Base-by-base conservation (phyloP, 2,329 filamentous ascomycete genomes). In the Neonectria coccinea region DNA sequence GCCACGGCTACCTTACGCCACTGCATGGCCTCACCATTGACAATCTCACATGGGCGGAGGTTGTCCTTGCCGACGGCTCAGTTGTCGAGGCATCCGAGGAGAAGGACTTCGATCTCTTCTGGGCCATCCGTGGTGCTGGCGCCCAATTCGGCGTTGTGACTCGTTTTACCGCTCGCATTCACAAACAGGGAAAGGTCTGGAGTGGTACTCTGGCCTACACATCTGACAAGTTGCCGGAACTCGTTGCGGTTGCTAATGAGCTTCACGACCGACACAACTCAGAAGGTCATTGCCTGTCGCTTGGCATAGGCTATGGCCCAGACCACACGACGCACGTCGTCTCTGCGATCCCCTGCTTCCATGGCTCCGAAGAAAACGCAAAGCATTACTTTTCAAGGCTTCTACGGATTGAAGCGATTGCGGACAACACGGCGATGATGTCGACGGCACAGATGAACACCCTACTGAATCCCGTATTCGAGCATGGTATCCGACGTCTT, bases 1-100 rank as follows among this genome's bases (percentile, higher is more conserved):
- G 87, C 1, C 86, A 88, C 69, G 87, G 88, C 2, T 85, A 83
- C 75, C 78, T 90, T 4, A 84, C 80, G 16, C 83, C 85, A 0
- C 78, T 79, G 18, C 79, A 87, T 57, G 89, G 89, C 0, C 79
- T 90, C 5, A 74, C 78, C 2, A 75, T 81, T 8, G 83, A 85
- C 67, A 80, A 80, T 9, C 70, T 85, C 3, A 29, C 82, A 5
- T 76, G 75, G 0, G 77, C 74, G 1, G 72, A 79, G 31, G 73
- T 84, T 6, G 79, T 84, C 2, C 75, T 80, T 3, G 78, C 79
- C 5, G 69, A 78, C 18, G 81, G 80, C 0, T 58, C 69, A 1
- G 51, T 80, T 12, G 70, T 82, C 3, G 74, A 71, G 2, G 76
- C 78, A 75, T 85, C 82, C 1, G 75, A 79, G 3, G 70, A 72